These are phyloP conservation scores for Colletotrichum theobromicola DNA, from an alignment of 2,329 filamentous ascomycete genomes.

Conservation along the genomic window DNA sequence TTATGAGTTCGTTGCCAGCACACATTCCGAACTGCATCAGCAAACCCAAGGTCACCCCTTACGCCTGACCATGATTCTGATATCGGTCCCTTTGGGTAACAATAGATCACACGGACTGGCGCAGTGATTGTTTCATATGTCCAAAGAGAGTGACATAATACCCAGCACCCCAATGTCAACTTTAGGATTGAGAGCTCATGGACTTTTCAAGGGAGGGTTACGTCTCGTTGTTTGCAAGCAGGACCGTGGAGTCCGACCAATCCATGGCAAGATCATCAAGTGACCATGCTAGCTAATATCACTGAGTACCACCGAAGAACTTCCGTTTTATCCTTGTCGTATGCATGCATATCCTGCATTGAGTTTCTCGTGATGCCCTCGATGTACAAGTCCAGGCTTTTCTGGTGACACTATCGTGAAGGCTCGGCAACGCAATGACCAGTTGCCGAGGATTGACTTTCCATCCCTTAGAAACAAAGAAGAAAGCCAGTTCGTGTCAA, in stretches of 20 bases:
- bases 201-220: not conserved
- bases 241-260: not conserved
- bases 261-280: not conserved
- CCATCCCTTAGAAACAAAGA: not conserved
- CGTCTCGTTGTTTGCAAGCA: not conserved
- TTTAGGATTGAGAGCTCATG: not conserved
- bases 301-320: not conserved
- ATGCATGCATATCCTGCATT: not conserved
- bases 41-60: too few species aligned
- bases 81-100: too few species aligned
- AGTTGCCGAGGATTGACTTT: not conserved
- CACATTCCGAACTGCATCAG: too few species aligned
- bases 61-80: too few species aligned
- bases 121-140: too few species aligned
- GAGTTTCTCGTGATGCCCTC: not conserved
- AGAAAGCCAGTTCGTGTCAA: not conserved
- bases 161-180: too few species aligned
- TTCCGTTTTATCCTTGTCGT: not conserved
- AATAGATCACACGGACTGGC: too few species aligned
- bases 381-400: not conserved
- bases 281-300: not conserved
- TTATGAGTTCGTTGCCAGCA: too few species aligned
- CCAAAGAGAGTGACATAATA: too few species aligned
- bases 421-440: not conserved
- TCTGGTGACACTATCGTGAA: not conserved